Percentiles rank a stretch among this genome's conserved stretches.
phyloP scores from a whole-genome alignment of 2,329 filamentous ascomycete genomes.

The Ophiocordyceps polyrhachis-furcata region DNA sequence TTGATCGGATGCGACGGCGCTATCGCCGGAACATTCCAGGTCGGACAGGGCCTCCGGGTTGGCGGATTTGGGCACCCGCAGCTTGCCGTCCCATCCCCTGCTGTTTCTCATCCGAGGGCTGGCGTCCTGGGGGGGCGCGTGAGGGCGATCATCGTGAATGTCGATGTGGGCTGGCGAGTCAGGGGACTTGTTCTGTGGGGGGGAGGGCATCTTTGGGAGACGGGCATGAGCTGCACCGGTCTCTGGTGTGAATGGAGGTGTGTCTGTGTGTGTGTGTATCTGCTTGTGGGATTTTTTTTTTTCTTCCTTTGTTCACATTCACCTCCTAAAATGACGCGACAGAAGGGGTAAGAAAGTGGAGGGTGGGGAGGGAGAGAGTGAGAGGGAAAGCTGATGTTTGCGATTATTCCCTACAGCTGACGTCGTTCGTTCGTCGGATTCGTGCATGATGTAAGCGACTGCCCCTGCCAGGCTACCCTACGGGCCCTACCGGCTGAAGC shows the following conservation, averaged over 20 bases:
- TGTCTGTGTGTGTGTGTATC: no score
- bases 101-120: constrained; percentile 35
- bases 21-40: constrained; percentile 62
- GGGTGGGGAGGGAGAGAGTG: neutral
- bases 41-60: constrained; percentile 75
- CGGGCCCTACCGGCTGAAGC: neutral
- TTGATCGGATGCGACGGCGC: constrained; percentile 50
- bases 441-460: no score
- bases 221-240: neutral
- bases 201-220: constrained; percentile 19
- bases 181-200: constrained; percentile 16
- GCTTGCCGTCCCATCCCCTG: constrained; percentile 70
- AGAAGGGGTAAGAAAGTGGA: no score
- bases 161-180: constrained; percentile 27
- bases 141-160: constrained; percentile 24
- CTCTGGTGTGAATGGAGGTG: no score
- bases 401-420: neutral
- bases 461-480: no score
- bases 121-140: constrained; percentile 20
- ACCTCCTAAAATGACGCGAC: no score
- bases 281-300: neutral
- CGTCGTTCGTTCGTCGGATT: neutral
- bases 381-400: neutral
- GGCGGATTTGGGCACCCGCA: constrained; percentile 46
- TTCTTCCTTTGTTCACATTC: no score